Conservation (phyloP, 257 asterid species). For the Rauvolfia tetraphylla region DNA sequence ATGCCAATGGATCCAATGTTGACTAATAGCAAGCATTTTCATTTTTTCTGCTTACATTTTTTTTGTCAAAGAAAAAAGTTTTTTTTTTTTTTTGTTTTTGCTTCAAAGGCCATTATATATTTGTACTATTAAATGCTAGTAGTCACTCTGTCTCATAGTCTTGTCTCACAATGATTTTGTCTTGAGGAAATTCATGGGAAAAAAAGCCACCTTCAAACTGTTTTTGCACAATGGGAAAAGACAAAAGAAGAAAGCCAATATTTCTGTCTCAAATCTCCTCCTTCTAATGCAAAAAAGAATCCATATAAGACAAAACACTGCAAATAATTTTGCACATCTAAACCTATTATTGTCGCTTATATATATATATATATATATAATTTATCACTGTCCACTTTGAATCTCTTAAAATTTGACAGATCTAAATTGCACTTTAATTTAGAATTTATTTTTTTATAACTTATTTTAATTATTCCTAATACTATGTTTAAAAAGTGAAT, state of each 20-base stretch:
- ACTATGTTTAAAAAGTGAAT: no score
- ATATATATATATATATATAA: no score
- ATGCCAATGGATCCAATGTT: constrained; percentile 11
- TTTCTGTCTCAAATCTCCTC: background rate
- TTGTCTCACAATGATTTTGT: constrained; percentile 3
- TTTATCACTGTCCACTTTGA: no score
- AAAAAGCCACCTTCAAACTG: background rate
- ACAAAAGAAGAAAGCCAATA: background rate
- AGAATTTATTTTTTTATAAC: no score
- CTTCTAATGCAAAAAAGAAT: background rate
- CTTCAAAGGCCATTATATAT: background rate
- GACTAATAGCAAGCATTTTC: background rate
- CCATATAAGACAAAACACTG: no score
- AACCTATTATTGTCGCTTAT: no score
- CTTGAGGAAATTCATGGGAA: background rate
- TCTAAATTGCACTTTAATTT: no score
- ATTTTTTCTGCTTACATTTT: background rate
- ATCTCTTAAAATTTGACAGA: no score
- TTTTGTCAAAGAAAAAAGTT: background rate
- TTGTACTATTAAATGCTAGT: background rate
- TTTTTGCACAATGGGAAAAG: background rate
- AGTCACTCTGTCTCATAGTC: background rate
- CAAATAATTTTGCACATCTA: no score
- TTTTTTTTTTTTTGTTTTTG: background rate
- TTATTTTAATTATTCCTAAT: no score